phyloP scores from a whole-genome alignment of 2,329 filamentous ascomycete genomes.

The Aspergillus sp. region DNA sequence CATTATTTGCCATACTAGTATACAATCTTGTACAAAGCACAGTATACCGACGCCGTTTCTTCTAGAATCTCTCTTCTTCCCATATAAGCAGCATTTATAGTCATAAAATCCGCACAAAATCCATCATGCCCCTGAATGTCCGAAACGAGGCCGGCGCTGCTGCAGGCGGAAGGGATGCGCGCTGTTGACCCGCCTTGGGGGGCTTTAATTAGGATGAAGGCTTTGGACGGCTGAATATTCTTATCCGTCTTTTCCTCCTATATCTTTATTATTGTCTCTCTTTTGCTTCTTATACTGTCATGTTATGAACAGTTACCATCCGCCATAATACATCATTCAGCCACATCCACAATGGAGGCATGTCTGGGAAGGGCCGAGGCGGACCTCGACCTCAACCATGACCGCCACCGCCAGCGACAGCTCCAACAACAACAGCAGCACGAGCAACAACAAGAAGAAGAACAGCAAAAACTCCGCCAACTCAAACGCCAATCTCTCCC shows the following conservation, averaged over 20 bases:
- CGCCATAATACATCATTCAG: background rate
- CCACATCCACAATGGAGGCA: slow-evolving; percentile 21
- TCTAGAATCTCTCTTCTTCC: no score
- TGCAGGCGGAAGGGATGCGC: slow-evolving; percentile 13
- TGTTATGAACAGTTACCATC: background rate
- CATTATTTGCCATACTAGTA: no score
- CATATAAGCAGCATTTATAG: no score
- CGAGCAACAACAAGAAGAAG: background rate
- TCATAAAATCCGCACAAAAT: no score
- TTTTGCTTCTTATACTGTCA: background rate
- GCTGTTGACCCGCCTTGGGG: slow-evolving; percentile 2
- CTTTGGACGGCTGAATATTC: background rate
- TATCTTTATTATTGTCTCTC: slow-evolving; percentile 2
- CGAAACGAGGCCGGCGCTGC: slow-evolving; percentile 1
- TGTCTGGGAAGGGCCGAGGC: slow-evolving; percentile 24
- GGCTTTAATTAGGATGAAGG: background rate
- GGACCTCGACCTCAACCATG: slow-evolving; percentile 18
- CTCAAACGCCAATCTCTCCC: slow-evolving; percentile 28
- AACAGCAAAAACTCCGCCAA: slow-evolving; percentile 10
- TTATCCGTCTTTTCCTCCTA: slow-evolving; percentile 3
- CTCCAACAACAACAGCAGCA: background rate
- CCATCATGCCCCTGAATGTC: no score
- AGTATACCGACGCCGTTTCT: no score
- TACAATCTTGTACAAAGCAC: no score
- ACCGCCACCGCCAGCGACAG: slow-evolving; percentile 8